A percentile compares a stretch with the other conserved stretches of the same genome.
phyloP scores from a whole-genome alignment of 2,329 filamentous ascomycete species.

The Calonectria pseudoreteaudii region DNA sequence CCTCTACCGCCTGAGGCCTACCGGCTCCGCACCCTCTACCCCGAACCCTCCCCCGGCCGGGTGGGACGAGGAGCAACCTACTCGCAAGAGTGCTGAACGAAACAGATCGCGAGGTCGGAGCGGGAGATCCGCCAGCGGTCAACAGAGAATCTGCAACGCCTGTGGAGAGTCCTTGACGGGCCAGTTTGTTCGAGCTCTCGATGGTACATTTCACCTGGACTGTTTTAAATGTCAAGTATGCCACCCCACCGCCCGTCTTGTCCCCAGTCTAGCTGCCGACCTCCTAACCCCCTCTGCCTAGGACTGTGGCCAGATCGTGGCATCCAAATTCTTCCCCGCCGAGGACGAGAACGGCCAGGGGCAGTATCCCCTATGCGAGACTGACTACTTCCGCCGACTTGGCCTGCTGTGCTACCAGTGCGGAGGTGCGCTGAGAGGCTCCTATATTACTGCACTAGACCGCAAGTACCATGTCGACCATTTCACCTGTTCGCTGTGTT shows the following conservation, averaged over 20 bases:
- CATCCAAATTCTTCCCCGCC: slow-evolving; percentile 98
- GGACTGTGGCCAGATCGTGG: slow-evolving; percentile 97
- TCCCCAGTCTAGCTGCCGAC: slow-evolving; percentile 32
- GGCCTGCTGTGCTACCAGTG: slow-evolving; percentile 93
- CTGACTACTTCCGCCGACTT: slow-evolving; percentile 94
- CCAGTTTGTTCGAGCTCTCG: slow-evolving; percentile 94
- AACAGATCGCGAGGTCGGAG: slow-evolving; percentile 67
- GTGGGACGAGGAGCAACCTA: slow-evolving; percentile 54
- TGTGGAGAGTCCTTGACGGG: slow-evolving; percentile 89
- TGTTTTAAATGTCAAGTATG: slow-evolving; percentile 95
- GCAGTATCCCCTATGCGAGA: slow-evolving; percentile 97
- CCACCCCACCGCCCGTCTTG: slow-evolving; percentile 5
- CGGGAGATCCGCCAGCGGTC: slow-evolving; percentile 68
- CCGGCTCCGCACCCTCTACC: slow-evolving; percentile 49
- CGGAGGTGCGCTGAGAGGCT: slow-evolving; percentile 90
- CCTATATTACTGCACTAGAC: slow-evolving; percentile 97
- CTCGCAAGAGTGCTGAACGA: slow-evolving; percentile 67
- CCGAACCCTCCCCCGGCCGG: slow-evolving; percentile 44
- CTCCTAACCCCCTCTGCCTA: slow-evolving; percentile 52
- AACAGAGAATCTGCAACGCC: slow-evolving; percentile 81
- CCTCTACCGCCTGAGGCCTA: slow-evolving; percentile 48
- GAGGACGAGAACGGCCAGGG: slow-evolving; percentile 87
- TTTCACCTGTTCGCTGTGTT: slow-evolving; percentile 97
- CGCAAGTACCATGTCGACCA: slow-evolving; percentile 99
- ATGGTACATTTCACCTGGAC: slow-evolving; percentile 95